phyloP scores from a whole-genome alignment of 495 filamentous ascomycete genomes.

The Neurospora sp. region DNA sequence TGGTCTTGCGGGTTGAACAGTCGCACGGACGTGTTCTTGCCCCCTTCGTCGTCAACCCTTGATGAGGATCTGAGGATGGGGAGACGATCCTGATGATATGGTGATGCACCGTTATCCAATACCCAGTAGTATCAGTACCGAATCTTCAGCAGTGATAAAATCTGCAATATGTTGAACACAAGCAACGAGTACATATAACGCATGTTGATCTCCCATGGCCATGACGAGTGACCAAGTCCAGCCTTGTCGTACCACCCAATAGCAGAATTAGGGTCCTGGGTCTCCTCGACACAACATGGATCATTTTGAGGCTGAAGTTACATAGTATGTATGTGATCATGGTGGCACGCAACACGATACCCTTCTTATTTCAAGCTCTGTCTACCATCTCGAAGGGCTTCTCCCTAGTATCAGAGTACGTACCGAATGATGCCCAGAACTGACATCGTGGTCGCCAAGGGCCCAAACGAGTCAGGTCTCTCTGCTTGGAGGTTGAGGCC shows the following conservation, averaged over 20 bases:
- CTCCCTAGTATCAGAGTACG: background rate
- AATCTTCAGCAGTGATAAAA: background rate
- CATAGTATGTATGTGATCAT: background rate
- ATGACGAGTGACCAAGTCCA: background rate
- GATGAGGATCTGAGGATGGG: background rate
- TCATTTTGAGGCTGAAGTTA: background rate
- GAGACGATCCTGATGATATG: background rate
- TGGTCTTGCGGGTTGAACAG: background rate
- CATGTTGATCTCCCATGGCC: background rate
- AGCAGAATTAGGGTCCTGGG: background rate
- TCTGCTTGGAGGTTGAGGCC: background rate
- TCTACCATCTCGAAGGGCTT: too few relatives aligned
- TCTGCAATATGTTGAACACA: background rate
- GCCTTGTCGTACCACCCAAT: background rate
- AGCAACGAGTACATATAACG: background rate
- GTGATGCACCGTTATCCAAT: background rate
- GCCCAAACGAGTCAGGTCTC: background rate
- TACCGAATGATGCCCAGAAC: background rate
- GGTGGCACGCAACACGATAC: background rate
- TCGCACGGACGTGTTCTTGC: background rate
- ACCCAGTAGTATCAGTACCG: background rate
- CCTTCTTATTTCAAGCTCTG: background rate
- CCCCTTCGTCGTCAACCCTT: background rate
- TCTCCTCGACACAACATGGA: background rate
- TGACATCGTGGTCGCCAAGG: background rate